Conservation (phyloP, 148 eudicot species). For the Limonium bicolor region DNA sequence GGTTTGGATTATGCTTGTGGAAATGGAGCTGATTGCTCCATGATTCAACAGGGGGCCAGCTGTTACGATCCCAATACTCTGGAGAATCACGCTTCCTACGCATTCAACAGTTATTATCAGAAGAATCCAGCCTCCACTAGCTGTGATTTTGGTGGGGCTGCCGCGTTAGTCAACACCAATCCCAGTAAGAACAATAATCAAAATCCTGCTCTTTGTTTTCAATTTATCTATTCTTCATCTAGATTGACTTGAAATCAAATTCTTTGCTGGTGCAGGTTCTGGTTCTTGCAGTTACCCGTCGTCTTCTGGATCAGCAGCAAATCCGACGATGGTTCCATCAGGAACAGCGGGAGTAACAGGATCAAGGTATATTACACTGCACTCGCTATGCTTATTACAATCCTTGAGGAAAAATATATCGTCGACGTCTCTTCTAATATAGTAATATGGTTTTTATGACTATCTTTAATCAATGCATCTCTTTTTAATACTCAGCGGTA, state of each 20-base stretch:
- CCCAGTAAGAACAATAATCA: conserved; percentile 75
- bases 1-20: conserved; percentile 95
- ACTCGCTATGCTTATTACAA: background rate
- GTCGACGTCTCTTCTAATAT: background rate
- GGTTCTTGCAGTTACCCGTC: conserved; percentile 64
- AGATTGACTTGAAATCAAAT: background rate
- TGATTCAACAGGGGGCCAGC: conserved; percentile 50
- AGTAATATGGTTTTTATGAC: background rate
- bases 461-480: background rate
- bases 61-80: conserved; percentile 67
- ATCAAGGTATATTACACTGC: too few relatives aligned
- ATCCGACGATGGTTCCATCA: conserved; percentile 13
- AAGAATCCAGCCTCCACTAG: conserved; percentile 59
- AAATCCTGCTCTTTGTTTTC: too few relatives aligned
- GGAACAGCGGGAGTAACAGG: conserved; percentile 13
- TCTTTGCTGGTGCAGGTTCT: conserved; percentile 31
- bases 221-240: background rate
- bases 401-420: background rate
- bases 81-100: conserved; percentile 73
- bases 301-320: conserved; percentile 17
- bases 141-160: conserved; percentile 86
- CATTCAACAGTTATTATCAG: conserved; percentile 77
- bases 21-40: conserved; percentile 73
- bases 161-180: conserved; percentile 37
- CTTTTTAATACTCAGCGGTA: conserved; percentile 16